Evolutionary conservation across 164 flowering plant species (phyloP), one percentile per base, ranked within the genome.

Genomic region (Saururus chinensis): DNA sequence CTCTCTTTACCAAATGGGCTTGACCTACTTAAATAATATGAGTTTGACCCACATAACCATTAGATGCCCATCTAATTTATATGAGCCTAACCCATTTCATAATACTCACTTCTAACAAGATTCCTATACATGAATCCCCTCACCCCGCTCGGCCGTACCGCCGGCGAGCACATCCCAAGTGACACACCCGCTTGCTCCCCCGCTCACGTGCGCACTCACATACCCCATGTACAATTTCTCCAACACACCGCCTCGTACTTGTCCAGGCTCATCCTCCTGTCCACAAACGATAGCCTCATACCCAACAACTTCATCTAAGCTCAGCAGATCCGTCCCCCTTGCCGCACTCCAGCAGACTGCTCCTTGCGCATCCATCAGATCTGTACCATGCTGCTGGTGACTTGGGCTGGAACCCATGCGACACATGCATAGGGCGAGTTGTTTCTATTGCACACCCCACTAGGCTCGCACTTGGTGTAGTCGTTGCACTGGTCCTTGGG

Each of bases 291-390:
- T 0, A 12, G 4, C 0, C 53, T 12, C 0, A 64, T 54, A 12
- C 71, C 80, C 5, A 62, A 45, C 56, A 76, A 24, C 53, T 73
- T 75, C 56, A 75, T 53, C 1, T 11, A 9, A 65, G 1, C 48
- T 56, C 60, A 8, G 53, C 19, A 65, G 80, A 80, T 19, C 71
- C 73, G 22, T 76, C 76, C 3, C 68, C 69, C 0, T 53, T 20
- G 0, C 22, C 13, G 53, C 88, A 84, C 14, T 53, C 40, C 66
- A 73, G 19, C 1, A 62, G 54, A 1, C 61, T 63, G 26, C 49
- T 71, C 60, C 85, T 62, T 10, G 63, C 68, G 48, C 91, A 85
- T 14, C 88, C 88, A 24, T 19, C 61, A 0, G 79, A 68, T 66
- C 71, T 61, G 0, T 20, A n/a, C 85, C 85, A 80, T 0, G 65